A percentile compares a stretch with the other conserved stretches of the same genome.
phyloP scores from a whole-genome alignment of 371 early-diverging fungal genomes.

The Mortierella polycephala region DNA sequence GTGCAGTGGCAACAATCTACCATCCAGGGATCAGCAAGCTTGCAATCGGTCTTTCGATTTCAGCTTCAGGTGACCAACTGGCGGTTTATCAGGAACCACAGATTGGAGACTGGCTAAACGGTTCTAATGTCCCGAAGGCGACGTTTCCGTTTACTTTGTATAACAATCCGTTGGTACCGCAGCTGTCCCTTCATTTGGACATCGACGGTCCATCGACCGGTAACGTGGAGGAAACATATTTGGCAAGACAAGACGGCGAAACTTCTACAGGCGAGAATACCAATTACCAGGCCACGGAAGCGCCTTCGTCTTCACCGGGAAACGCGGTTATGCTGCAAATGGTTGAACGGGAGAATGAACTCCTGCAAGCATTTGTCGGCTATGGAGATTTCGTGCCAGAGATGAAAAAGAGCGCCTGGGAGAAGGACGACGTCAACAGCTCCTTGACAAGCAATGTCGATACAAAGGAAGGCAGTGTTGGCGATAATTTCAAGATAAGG shows the following conservation, averaged over 20 bases:
- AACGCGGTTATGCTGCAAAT: background rate
- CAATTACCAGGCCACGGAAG: too few species aligned
- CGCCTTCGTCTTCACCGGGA: background rate
- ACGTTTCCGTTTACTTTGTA: conserved; percentile 38
- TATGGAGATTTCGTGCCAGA: conserved; percentile 68
- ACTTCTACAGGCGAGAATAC: background rate
- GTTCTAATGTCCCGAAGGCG: conserved; percentile 18
- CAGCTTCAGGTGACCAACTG: conserved; percentile 43
- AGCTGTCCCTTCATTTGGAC: conserved; percentile 19
- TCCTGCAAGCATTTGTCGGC: conserved; percentile 64
- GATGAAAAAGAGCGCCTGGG: conserved; percentile 62
- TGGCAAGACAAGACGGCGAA: background rate
- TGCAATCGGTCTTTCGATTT: conserved; percentile 41
- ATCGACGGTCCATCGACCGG: conserved; percentile 11
- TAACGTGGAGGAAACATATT: background rate
- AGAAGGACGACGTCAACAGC: conserved; percentile 49
- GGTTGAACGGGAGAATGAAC: conserved; percentile 9
- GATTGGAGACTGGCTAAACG: conserved; percentile 49
- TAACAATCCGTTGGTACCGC: conserved; percentile 41
- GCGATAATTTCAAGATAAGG: conserved; percentile 18
- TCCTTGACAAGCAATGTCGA: conserved; percentile 25
- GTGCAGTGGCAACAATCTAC: conserved; percentile 12
- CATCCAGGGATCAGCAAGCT: conserved; percentile 27
- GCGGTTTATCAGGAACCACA: conserved; percentile 44
- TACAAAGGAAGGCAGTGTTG: conserved; percentile 14